Percentiles rank a stretch among this genome's conserved stretches.
Conservation (phyloP, 2,329 filamentous ascomycete genomes). For the Nemania sp. region DNA sequence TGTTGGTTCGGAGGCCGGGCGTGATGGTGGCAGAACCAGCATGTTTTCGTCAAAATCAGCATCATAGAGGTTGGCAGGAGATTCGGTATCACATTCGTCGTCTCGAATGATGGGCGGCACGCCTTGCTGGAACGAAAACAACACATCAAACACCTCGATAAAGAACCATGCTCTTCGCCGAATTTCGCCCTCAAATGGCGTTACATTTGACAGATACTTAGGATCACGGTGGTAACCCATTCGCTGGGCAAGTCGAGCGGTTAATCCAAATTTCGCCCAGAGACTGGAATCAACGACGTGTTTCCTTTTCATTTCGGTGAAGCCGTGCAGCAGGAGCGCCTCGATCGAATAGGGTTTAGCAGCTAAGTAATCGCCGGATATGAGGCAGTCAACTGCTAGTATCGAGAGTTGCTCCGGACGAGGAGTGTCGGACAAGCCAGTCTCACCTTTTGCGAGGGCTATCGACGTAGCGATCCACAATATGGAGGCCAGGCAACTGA, state of each 20-base stretch:
- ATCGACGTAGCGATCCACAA: conserved; percentile 47
- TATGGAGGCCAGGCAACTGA: conserved; percentile 55
- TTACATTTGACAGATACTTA: conserved; percentile 46
- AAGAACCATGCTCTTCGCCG: conserved; percentile 54
- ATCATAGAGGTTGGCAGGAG: conserved; percentile 52
- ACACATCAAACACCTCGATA: conserved; percentile 50
- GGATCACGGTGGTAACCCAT: conserved; percentile 57
- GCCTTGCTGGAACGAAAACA: conserved; percentile 57
- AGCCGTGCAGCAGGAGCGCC: conserved; percentile 51
- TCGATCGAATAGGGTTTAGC: conserved; percentile 52
- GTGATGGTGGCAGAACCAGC: conserved; percentile 46
- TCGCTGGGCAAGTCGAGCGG: conserved; percentile 53
- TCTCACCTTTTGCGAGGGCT: conserved; percentile 38
- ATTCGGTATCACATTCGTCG: conserved; percentile 50
- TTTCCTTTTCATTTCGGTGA: conserved; percentile 47
- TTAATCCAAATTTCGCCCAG: conserved; percentile 53
- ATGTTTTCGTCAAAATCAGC: conserved; percentile 55
- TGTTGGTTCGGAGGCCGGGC: conserved; percentile 48
- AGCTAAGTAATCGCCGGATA: conserved; percentile 52
- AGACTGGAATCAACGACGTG: conserved; percentile 48
- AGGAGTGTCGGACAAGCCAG: conserved; percentile 31
- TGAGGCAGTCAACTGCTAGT: conserved; percentile 50
- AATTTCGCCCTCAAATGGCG: conserved; percentile 56
- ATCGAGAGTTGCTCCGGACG: conserved; percentile 40
- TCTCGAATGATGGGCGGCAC: conserved; percentile 54